Evolutionary conservation across 768 basidiomycete genomes (phyloP).

Genomic region (Hericium alpestre): DNA sequence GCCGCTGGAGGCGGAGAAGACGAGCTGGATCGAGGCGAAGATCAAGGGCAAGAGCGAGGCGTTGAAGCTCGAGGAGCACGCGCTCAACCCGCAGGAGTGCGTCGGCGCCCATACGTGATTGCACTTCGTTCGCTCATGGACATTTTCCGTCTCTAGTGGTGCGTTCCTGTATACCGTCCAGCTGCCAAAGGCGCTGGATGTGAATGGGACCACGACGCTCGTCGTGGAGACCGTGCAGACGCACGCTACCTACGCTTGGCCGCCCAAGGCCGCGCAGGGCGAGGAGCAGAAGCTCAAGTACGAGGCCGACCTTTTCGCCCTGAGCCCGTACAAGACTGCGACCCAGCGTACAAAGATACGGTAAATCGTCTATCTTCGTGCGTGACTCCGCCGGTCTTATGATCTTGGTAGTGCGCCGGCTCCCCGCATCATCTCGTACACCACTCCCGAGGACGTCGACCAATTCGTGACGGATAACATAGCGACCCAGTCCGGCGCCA

Average conservation of each 20-base stretch:
- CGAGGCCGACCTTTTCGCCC: slow-evolving; percentile 62
- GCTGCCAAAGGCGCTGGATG: slow-evolving; percentile 48
- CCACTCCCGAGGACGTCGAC: slow-evolving; percentile 51
- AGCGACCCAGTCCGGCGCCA: slow-evolving; percentile 66
- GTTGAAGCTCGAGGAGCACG: slow-evolving; percentile 41
- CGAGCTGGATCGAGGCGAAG: slow-evolving; percentile 72
- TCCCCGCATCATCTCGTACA: slow-evolving; percentile 63
- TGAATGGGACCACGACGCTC: slow-evolving; percentile 58
- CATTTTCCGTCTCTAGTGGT: slow-evolving; percentile 19
- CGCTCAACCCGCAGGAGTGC: slow-evolving; percentile 41
- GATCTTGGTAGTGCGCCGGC: slow-evolving; percentile 44
- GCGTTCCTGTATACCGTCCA: slow-evolving; percentile 49
- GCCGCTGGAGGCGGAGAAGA: slow-evolving; percentile 49
- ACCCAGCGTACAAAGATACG: slow-evolving; percentile 82
- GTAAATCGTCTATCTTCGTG: slow-evolving; percentile 30
- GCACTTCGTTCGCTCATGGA: neutral
- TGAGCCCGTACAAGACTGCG: slow-evolving; percentile 73
- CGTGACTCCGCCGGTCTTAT: neutral
- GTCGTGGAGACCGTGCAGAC: slow-evolving; percentile 73
- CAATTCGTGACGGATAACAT: slow-evolving; percentile 49
- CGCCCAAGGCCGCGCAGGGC: slow-evolving; percentile 57
- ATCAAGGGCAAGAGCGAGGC: slow-evolving; percentile 57
- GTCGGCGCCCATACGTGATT: slow-evolving; percentile 17
- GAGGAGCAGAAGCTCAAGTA: slow-evolving; percentile 78
- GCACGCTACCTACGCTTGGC: slow-evolving; percentile 70